Evolutionary conservation across 2,329 filamentous ascomycete genomes (phyloP), one percentile per base, ranked within the genome.

Genomic region (Pseudomassariella vexata): DNA sequence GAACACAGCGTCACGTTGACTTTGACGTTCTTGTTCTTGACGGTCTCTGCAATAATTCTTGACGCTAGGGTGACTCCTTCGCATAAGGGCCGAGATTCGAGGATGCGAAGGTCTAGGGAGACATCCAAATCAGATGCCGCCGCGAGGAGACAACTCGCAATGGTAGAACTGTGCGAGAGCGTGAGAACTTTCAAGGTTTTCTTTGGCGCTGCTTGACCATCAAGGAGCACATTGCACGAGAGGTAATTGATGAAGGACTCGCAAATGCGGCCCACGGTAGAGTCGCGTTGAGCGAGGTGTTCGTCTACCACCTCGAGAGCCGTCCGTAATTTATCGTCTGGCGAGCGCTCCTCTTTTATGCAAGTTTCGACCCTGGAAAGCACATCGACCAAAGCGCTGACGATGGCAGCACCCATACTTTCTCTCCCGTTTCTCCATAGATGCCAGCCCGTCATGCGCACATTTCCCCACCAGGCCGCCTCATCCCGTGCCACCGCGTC

Each of bases 71-170:
- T 67, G 5, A 73, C 73, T 6, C 79, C 81, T 54, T 85, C 79
- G 41, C 69, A 83, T 1, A 78, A 61, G 0, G 81, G 81, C 1
- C 80, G 64, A 3, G 80, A 84, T 50, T 85, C 80, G 4, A 85
- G 62, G 19, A 85, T 60, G 5, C 67, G 68, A 12, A 85, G 52
- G 30, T 79, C 66, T 7, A 82, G 47, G 1, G 39, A 45, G 6
- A 65, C 48, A 2, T 45, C 50, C 3, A 59, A 48, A 2, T 44
- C 41, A 1, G 47, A 41, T 9, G 68, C 53, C 3, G 62, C 54
- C 18, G 65, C 55, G 2, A 64, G 43, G 9, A 83, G 59, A 30
- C 62, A 65, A 11, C 60, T 50, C 3, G 55, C 58, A 37, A 82
- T 73, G 0, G 79, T 81, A 3, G 76, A 80, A 38, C 76, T 82